Conservation (phyloP, 495 filamentous ascomycete species). For the Trichodelitschia bisporula region DNA sequence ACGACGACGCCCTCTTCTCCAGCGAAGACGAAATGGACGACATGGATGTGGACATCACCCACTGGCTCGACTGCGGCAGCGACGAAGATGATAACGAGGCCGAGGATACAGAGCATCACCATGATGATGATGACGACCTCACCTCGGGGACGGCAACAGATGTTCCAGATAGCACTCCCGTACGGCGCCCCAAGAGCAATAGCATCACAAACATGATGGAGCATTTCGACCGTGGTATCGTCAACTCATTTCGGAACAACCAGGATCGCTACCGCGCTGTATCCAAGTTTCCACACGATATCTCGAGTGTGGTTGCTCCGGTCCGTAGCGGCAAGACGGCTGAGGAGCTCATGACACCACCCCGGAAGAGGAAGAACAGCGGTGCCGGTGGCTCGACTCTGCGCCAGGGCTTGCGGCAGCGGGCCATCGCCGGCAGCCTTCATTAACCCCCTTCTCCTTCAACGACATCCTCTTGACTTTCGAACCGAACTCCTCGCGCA, state of each 20-base stretch:
- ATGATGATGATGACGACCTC: slow-evolving; percentile 17
- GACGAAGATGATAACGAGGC: slow-evolving; percentile 32
- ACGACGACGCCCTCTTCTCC: slow-evolving; percentile 2
- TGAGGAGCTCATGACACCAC: too few relatives aligned
- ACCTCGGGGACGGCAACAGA: slow-evolving; percentile 9
- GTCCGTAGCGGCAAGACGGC: too few relatives aligned
- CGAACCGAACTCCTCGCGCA: too few relatives aligned
- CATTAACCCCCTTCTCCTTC: too few relatives aligned
- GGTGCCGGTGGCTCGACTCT: too few relatives aligned
- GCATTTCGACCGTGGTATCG: slow-evolving; percentile 42
- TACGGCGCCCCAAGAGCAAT: slow-evolving; percentile 8
- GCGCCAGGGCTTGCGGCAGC: too few relatives aligned
- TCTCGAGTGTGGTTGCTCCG: too few relatives aligned
- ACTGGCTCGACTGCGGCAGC: slow-evolving; percentile 13
- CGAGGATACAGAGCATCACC: slow-evolving; percentile 38
- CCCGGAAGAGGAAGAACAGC: too few relatives aligned
- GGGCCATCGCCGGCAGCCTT: too few relatives aligned
- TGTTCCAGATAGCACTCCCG: slow-evolving; percentile 6
- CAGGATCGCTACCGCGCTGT: slow-evolving; percentile 30
- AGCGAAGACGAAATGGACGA: slow-evolving; percentile 1
- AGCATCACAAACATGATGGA: slow-evolving; percentile 32
- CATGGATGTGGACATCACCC: background rate
- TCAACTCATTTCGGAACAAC: slow-evolving; percentile 58
- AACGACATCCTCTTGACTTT: too few relatives aligned
- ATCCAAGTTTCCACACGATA: too few relatives aligned